Percentiles rank a stretch among this genome's conserved stretches.
These are phyloP conservation scores for Termitomyces sp. DNA, from an alignment of 768 basidiomycete genomes.

Conservation along the genomic window DNA sequence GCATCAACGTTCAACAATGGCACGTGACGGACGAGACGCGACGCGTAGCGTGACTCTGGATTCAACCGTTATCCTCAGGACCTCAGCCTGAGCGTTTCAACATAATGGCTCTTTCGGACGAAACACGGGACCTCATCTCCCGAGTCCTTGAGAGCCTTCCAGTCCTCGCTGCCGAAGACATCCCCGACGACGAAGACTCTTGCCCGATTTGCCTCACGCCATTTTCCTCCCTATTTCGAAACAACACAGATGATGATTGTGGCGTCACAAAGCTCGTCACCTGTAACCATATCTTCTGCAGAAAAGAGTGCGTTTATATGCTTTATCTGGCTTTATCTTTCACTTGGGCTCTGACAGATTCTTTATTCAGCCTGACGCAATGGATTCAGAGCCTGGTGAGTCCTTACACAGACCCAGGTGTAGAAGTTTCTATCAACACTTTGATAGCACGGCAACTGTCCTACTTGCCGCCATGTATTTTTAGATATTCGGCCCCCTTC, in stretches of 20 bases:
- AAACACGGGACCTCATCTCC: slow-evolving; percentile 29
- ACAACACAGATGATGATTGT: slow-evolving; percentile 19
- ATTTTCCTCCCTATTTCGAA: slow-evolving; percentile 43
- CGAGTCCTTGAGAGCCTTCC: slow-evolving; percentile 43
- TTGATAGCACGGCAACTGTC: slow-evolving; percentile 67
- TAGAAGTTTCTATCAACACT: background rate
- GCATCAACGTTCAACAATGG: slow-evolving; percentile 1
- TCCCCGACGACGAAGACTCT: slow-evolving; percentile 44
- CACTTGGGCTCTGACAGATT: background rate
- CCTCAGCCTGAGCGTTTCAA: background rate
- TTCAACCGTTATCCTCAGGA: background rate
- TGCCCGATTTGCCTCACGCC: slow-evolving; percentile 66
- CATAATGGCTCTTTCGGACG: slow-evolving; percentile 11
- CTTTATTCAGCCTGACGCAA: slow-evolving; percentile 47
- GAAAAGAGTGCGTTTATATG: slow-evolving; percentile 44
- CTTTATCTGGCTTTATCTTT: background rate
- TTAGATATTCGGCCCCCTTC: slow-evolving; percentile 47
- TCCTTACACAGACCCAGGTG: background rate
- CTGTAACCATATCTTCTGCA: slow-evolving; percentile 70
- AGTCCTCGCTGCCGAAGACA: slow-evolving; percentile 28
- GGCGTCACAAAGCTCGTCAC: slow-evolving; percentile 55
- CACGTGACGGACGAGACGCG: slow-evolving; percentile 11
- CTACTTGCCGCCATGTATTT: slow-evolving; percentile 61
- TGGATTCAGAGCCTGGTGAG: slow-evolving; percentile 62
- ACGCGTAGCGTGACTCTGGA: slow-evolving; percentile 2